These are phyloP conservation scores for Aspergillus sergii DNA, from an alignment of 2,329 filamentous ascomycete species.

Conservation along the genomic window DNA sequence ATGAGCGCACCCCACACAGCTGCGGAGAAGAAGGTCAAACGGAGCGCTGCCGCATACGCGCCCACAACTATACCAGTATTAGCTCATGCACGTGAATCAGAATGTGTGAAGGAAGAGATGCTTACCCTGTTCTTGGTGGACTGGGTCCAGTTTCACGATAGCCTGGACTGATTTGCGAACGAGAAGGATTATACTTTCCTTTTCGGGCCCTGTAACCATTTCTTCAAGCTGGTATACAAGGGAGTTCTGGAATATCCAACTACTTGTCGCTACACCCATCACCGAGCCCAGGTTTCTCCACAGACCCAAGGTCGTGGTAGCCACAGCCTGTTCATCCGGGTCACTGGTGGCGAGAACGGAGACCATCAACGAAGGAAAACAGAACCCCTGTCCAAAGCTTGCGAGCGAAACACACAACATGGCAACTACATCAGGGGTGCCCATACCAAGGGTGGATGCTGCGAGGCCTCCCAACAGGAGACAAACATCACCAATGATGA, in stretches of 20 bases:
- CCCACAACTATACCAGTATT: conserved; percentile 33
- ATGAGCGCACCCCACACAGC: conserved; percentile 39
- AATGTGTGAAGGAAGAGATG: neutral
- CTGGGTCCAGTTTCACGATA: conserved; percentile 48
- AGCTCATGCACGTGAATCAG: conserved; percentile 12
- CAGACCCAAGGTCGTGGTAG: conserved; percentile 69
- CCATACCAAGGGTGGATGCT: conserved; percentile 54
- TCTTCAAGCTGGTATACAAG: conserved; percentile 61
- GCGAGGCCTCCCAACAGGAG: conserved; percentile 55
- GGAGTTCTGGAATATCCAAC: conserved; percentile 73
- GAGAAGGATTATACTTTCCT: conserved; percentile 53
- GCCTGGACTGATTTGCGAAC: conserved; percentile 55
- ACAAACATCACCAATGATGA: conserved; percentile 54
- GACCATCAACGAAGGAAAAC: conserved; percentile 67
- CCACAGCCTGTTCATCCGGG: conserved; percentile 67
- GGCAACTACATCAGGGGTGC: conserved; percentile 57
- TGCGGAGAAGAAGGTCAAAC: conserved; percentile 42
- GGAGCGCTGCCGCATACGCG: conserved; percentile 41
- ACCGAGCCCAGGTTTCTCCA: conserved; percentile 73
- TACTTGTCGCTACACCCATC: conserved; percentile 71
- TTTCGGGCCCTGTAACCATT: conserved; percentile 62
- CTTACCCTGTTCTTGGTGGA: conserved; percentile 52
- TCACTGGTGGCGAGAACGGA: conserved; percentile 62
- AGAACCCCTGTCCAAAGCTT: conserved; percentile 63
- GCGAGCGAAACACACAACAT: conserved; percentile 60